Base-by-base conservation (phyloP, 192 early-diverging fungal genomes). In the Coemansia sp. region DNA sequence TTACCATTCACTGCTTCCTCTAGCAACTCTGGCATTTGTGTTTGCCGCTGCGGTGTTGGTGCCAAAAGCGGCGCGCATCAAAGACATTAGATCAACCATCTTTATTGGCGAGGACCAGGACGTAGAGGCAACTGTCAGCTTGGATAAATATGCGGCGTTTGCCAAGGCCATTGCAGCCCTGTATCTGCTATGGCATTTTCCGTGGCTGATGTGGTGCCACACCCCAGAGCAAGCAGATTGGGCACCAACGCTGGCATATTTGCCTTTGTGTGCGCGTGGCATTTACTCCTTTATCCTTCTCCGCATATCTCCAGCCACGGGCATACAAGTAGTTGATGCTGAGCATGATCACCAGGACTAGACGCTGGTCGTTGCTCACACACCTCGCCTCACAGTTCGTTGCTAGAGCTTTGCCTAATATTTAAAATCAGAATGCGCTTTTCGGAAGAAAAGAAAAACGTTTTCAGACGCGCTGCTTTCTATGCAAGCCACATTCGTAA, bases 121-220 rank as follows among this genome's bases (percentile, higher is more conserved):
- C 13, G 51, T 73, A 7, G 64, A 69, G 15, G 76, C 68, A 3
- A 65, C 36, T 10, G 71, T 78, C 61, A 41, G 57, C 54, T 44
- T 66, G 31, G 67, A 47, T 33, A 33, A 60, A 44, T 78, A 73
- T 57, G 55, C 34, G 27, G 36, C 55, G 18, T 78, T 78, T 42
- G 42, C 71, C 22, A 20, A 49, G 18, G 43, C 18, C 20, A 27
- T 49, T 3, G 71, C 71, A 9, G 63, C 42, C 0, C 59, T 78
- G 18, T 59, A 42, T 60, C 34, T 68, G 57, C 31, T 73, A 29
- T 69, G 65, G 42, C 66, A 70, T 44, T 22, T 78, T 31, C 76
- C 76, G 11, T 78, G 76, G 76, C 31, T 72, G 51, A 3, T 72
- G 40, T 64, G 62, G 75, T 59, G 40, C 41, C 66, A 77, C 52